Percentiles rank a stretch among this genome's conserved stretches.
Conservation (phyloP, 306 rosid genomes). For the Medicago truncatula region DNA sequence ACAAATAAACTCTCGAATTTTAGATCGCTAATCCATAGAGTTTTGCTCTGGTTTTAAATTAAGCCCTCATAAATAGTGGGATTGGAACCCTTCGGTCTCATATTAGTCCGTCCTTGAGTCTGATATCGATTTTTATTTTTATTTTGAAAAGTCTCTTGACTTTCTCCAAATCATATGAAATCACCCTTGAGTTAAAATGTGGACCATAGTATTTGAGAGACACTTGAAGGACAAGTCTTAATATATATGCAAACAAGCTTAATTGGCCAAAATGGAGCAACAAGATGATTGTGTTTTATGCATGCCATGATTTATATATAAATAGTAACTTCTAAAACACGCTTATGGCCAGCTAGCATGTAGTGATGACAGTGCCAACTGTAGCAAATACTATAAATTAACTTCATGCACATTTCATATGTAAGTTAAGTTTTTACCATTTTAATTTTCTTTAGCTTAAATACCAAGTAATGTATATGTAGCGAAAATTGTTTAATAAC, state of each 20-base stretch:
- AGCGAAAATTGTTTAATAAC: too few species aligned
- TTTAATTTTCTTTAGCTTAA: too few species aligned
- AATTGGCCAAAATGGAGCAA: slow-evolving; percentile 38
- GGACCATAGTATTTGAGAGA: slow-evolving; percentile 23
- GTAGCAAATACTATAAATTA: not conserved
- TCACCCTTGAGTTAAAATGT: slow-evolving; percentile 24
- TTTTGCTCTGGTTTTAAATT: too few species aligned
- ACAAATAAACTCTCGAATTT: too few species aligned
- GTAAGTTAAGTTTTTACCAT: not conserved
- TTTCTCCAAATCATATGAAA: not conserved
- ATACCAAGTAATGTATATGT: too few species aligned
- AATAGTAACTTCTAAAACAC: slow-evolving; percentile 46
- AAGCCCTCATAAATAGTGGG: too few species aligned
- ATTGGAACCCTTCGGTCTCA: too few species aligned
- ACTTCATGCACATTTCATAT: slow-evolving; percentile 6
- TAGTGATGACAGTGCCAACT: slow-evolving; percentile 41
- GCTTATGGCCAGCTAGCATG: slow-evolving; percentile 38
- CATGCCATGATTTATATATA: not conserved
- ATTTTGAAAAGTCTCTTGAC: not conserved
- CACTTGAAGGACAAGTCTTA: slow-evolving; percentile 11
- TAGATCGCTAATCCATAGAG: too few species aligned
- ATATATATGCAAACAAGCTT: not conserved
- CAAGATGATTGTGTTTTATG: slow-evolving; percentile 57
- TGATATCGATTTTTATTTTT: too few species aligned
- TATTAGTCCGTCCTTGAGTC: too few species aligned